These are phyloP conservation scores for Phytophthora pinifolia DNA, from an alignment of 352 stramenopile species.

Conservation along the genomic window DNA sequence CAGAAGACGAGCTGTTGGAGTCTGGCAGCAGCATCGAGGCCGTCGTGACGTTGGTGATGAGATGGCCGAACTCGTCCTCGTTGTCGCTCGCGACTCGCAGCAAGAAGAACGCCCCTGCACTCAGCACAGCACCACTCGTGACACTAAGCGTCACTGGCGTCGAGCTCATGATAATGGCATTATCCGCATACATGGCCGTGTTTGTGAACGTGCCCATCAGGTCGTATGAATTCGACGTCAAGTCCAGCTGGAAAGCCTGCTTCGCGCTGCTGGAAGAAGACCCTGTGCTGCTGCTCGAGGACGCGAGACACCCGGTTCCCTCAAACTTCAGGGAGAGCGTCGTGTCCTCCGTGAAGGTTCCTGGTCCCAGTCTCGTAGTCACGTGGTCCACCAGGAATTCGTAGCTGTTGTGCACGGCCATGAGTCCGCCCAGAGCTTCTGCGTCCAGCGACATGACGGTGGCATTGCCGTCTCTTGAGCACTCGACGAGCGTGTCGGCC, in stretches of 20 bases:
- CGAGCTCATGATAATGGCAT: constrained; percentile 46
- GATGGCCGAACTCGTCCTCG: constrained; percentile 51
- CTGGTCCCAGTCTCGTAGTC: constrained; percentile 56
- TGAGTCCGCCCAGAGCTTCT: constrained; percentile 35
- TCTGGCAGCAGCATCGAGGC: constrained; percentile 44
- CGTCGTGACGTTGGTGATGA: constrained; percentile 56
- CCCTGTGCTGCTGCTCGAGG: constrained; percentile 5
- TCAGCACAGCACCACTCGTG: constrained; percentile 57
- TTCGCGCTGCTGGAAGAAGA: constrained; percentile 16
- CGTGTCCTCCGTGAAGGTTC: constrained; percentile 58
- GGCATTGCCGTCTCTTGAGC: constrained; percentile 51
- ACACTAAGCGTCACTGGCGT: constrained; percentile 65
- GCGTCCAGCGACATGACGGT: constrained; percentile 52
- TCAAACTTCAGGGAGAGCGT: constrained; percentile 58
- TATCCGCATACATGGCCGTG: constrained; percentile 45
- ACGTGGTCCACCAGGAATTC: constrained; percentile 56
- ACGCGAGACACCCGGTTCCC: constrained; percentile 51
- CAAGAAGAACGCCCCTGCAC: constrained; percentile 60
- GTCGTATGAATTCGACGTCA: constrained; percentile 55
- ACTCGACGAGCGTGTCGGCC: constrained; percentile 32
- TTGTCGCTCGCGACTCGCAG: constrained; percentile 61
- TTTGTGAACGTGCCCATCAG: constrained; percentile 60
- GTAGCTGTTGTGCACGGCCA: constrained; percentile 45
- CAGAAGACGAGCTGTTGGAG: constrained; percentile 18
- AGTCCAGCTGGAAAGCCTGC: constrained; percentile 61